These are phyloP conservation scores for Euphorbia schlechtendalii DNA, from an alignment of 441 rosid genomes.

Conservation along the genomic window DNA sequence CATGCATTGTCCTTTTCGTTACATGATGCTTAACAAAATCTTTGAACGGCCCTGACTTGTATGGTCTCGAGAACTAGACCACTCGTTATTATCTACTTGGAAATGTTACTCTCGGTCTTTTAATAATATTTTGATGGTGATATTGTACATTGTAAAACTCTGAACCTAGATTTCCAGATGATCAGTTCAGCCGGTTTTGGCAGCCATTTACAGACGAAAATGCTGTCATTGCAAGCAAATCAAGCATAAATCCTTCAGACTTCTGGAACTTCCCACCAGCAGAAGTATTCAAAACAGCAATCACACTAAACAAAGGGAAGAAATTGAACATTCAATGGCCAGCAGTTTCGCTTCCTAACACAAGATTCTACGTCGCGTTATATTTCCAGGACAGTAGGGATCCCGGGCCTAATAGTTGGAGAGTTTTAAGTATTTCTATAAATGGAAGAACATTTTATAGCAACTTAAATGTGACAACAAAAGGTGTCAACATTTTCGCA, in stretches of 20 bases:
- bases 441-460: conserved; percentile 55
- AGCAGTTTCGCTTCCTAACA: conserved; percentile 40
- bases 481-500: conserved; percentile 60
- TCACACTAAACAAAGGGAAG: conserved; percentile 55
- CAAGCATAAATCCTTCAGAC: conserved; percentile 35
- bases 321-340: conserved; percentile 59
- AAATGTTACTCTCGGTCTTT: too few relatives aligned
- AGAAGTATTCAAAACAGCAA: conserved; percentile 41
- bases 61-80: too few relatives aligned
- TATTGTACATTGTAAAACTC: conserved; percentile 20
- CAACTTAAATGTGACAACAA: conserved; percentile 52
- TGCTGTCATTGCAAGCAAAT: conserved; percentile 30
- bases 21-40: too few relatives aligned
- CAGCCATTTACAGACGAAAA: conserved; percentile 53
- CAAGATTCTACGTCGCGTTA: conserved; percentile 63
- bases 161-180: conserved; percentile 77
- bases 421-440: conserved; percentile 55
- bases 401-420: conserved; percentile 59
- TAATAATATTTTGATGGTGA: conserved; percentile 18
- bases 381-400: conserved; percentile 72
- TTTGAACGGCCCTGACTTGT: too few relatives aligned
- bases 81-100: too few relatives aligned
- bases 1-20: too few relatives aligned
- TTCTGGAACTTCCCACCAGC: conserved; percentile 82
- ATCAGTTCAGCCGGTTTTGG: conserved; percentile 67